Evolutionary conservation across 169 alveolate species (phyloP).

Genomic region (Babesia ovata): DNA sequence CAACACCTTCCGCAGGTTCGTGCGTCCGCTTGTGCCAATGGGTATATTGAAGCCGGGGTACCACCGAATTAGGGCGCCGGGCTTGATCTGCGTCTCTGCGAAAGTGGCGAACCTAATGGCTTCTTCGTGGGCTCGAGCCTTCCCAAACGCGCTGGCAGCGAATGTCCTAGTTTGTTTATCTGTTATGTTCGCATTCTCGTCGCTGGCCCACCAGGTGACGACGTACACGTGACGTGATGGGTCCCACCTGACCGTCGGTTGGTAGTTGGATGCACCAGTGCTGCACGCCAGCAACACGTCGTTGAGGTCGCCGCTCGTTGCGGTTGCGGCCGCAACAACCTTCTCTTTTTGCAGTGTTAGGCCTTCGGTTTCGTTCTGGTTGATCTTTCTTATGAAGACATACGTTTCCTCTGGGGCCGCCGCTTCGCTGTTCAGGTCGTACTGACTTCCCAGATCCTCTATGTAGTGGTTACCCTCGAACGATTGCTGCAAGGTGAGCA

Average conservation of each 20-base stretch:
- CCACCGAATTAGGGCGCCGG: constrained; percentile 73
- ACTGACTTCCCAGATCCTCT: constrained; percentile 31
- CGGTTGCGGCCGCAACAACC: constrained; percentile 31
- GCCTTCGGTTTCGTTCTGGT: constrained; percentile 9
- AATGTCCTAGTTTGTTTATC: constrained; percentile 9
- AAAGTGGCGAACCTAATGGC: constrained; percentile 45
- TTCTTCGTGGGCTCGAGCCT: constrained; percentile 61
- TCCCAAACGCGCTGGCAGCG: constrained; percentile 21
- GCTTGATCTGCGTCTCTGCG: constrained; percentile 55
- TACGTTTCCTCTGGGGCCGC: constrained; percentile 13
- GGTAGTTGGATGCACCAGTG: constrained; percentile 34
- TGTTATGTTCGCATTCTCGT: constrained; percentile 19
- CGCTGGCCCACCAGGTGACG: constrained; percentile 57
- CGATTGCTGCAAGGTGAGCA: constrained; percentile 2
- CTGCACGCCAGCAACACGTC: constrained; percentile 40
- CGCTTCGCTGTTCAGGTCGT: constrained; percentile 20
- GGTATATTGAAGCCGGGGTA: constrained; percentile 80
- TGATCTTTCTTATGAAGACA: constrained; percentile 6
- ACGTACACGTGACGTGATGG: constrained; percentile 38
- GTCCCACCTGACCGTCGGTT: constrained; percentile 51
- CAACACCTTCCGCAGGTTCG: constrained; percentile 74
- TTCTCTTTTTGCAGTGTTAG: constrained; percentile 15
- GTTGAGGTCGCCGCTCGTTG: constrained; percentile 52
- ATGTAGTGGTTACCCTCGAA: constrained; percentile 31
- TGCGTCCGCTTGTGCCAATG: constrained; percentile 77